phyloP scores from a whole-genome alignment of 768 basidiomycete species.

The Suillus occidentalis region DNA sequence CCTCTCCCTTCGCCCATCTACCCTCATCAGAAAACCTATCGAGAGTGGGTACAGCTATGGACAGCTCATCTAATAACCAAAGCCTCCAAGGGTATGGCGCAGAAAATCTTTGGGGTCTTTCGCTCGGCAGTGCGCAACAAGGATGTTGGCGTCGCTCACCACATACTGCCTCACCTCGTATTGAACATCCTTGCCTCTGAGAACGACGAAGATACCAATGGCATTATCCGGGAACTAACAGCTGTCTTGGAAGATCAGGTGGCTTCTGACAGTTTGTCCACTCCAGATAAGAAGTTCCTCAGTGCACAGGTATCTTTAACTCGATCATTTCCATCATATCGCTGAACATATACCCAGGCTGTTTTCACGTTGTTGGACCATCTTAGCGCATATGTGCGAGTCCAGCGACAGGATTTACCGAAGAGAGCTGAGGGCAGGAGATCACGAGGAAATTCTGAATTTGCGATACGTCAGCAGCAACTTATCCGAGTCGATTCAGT shows the following conservation, averaged over 20 bases:
- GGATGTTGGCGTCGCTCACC: conserved; percentile 92
- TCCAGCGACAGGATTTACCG: conserved; percentile 62
- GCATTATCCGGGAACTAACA: conserved; percentile 75
- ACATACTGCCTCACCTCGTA: conserved; percentile 89
- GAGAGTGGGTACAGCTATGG: conserved; percentile 96
- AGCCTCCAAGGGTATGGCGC: conserved; percentile 57
- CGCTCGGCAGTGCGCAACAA: conserved; percentile 77
- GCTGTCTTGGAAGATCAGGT: conserved; percentile 89
- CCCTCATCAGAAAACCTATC: conserved; percentile 71
- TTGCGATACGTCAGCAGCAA: conserved; percentile 51
- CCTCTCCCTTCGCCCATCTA: conserved; percentile 74
- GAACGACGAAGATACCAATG: conserved; percentile 53
- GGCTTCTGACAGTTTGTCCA: conserved; percentile 51
- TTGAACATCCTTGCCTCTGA: conserved; percentile 83
- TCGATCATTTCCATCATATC: background rate
- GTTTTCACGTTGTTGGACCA: conserved; percentile 96
- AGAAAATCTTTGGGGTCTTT: conserved; percentile 75
- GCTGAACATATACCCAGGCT: conserved; percentile 50
- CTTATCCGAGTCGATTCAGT: conserved; percentile 77
- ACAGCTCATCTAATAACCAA: conserved; percentile 74
- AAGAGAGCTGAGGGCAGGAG: conserved; percentile 51
- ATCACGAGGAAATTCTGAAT: conserved; percentile 38
- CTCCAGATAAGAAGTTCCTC: conserved; percentile 78
- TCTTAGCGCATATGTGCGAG: conserved; percentile 84
- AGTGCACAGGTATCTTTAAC: conserved; percentile 80